These are phyloP conservation scores for Nelumbo lutea DNA, from an alignment of 164 flowering plant genomes.

Conservation along the genomic window DNA sequence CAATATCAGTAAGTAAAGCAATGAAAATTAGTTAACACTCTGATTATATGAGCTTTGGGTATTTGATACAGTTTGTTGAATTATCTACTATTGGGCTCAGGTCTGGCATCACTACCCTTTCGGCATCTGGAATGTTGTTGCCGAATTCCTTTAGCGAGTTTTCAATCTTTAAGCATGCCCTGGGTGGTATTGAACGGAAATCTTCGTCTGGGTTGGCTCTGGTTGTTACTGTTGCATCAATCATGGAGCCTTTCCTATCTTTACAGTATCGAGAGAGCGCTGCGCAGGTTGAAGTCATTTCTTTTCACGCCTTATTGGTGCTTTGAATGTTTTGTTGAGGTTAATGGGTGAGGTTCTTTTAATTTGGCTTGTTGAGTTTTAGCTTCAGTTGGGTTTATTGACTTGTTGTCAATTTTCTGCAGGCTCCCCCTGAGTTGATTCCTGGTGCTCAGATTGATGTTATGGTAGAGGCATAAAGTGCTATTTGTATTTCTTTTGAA, in stretches of 20 bases:
- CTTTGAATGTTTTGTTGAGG: not conserved
- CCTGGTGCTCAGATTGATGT: constrained; percentile 67
- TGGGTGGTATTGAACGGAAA: constrained; percentile 2
- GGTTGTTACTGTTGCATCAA: constrained; percentile 74
- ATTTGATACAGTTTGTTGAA: not conserved
- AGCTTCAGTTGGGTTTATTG: constrained; percentile 6
- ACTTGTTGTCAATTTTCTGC: constrained; percentile 16
- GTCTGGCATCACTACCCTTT: constrained; percentile 75
- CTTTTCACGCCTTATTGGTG: not conserved
- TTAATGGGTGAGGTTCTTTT: not conserved
- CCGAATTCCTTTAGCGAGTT: constrained; percentile 36
- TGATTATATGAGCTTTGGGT: not conserved
- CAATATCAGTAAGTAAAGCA: constrained; percentile 61
- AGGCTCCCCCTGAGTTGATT: constrained; percentile 57
- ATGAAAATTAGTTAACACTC: not conserved
- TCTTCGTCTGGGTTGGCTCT: constrained; percentile 16
- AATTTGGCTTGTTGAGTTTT: constrained; percentile 3
- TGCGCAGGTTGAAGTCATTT: constrained; percentile 33
- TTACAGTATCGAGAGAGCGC: constrained; percentile 26
- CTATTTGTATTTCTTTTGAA: not conserved
- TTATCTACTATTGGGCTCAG: constrained; percentile 27
- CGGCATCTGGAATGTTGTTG: constrained; percentile 79
- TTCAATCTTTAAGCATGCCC: constrained; percentile 18
- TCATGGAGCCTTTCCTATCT: constrained; percentile 76
- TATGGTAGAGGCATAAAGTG: constrained; percentile 55